Conservation (phyloP, 1,284 basidiomycete genomes). For the Sporisorium sorghi region DNA sequence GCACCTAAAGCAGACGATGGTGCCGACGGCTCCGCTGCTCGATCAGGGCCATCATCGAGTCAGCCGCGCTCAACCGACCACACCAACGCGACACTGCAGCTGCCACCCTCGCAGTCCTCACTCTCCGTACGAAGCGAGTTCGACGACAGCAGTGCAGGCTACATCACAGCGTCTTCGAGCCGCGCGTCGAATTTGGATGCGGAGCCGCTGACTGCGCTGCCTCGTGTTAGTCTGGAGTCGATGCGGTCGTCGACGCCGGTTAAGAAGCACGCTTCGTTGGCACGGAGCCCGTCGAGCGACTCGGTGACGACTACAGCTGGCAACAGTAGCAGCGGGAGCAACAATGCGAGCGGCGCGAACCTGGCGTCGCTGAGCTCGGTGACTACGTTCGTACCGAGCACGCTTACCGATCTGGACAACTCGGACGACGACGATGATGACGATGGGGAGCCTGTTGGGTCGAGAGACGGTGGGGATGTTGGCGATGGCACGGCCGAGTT, state of each 20-base stretch:
- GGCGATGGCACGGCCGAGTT: slow-evolving; percentile 6
- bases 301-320: slow-evolving; percentile 10
- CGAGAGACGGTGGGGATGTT: not conserved
- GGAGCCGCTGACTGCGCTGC: slow-evolving; percentile 20
- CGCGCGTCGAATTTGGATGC: slow-evolving; percentile 26
- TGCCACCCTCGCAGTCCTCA: slow-evolving; percentile 26
- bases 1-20: not conserved
- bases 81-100: slow-evolving; percentile 11
- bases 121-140: slow-evolving; percentile 30
- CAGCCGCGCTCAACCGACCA: not conserved
- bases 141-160: slow-evolving; percentile 23
- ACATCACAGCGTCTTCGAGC: slow-evolving; percentile 35
- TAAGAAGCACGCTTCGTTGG: not conserved
- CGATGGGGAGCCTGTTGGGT: slow-evolving; percentile 4
- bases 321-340: slow-evolving; percentile 7
- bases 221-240: slow-evolving; percentile 13
- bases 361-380: slow-evolving; percentile 32
- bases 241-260: slow-evolving; percentile 26
- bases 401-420: slow-evolving; percentile 3
- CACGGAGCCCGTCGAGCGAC: slow-evolving; percentile 12
- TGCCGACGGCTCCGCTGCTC: slow-evolving; percentile 5
- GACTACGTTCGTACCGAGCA: slow-evolving; percentile 41
- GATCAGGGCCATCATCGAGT: slow-evolving; percentile 1
- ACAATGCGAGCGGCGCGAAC: slow-evolving; percentile 2
- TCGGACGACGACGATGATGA: slow-evolving; percentile 29